Base-by-base conservation (phyloP, 805 yeast genomes). In the Saturnispora saitoi region DNA sequence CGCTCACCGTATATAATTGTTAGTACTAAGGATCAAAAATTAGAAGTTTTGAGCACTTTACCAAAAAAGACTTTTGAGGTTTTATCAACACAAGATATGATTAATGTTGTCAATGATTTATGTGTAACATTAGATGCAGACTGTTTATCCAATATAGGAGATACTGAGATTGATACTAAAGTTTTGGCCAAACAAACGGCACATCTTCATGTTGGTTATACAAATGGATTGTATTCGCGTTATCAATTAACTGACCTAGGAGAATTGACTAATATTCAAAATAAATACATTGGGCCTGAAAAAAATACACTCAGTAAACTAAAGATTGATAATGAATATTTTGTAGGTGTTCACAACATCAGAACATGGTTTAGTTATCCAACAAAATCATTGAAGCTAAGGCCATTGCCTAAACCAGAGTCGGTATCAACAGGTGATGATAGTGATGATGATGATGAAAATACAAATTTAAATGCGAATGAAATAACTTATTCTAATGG, bases 201-300 rank as follows among this genome's bases (percentile, higher is more conserved):
- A 3, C 71, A 67, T 50, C 72, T 86, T 10, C 95, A 89, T 63
- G 75, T 88, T 44, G 97, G 97, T 1, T 72, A 89, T 71, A 74
- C 68, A n/a, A 86, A 81, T 62, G 98, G 98, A 19, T 78, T 90
- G 1, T 87, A 83, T 65, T 80, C 81, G 2, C 69, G 82, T 15
- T 76, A 87, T 0, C 65, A 68, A 5, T 56, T 89, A 34, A 87
- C 85, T 58, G 58, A 61, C 0, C 70, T 82, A 3, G 96, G 95
- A 3, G 72, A 78, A 19, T 61, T 83, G 12, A 67, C 76, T 1
- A 82, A 83, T 54, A 77, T 88, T 1, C 70, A 83, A 56, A 77
- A 80, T 15, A 80, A 82, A 58, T 88, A 83, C 58, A 61, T 87
- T 28, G 98, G 98, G 0, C 73, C 85, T 0, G 71, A 72, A 37